A percentile compares a stretch with the other conserved stretches of the same genome.
Conservation (phyloP, 106 monocot genomes). For the Ottelia alismoides region DNA sequence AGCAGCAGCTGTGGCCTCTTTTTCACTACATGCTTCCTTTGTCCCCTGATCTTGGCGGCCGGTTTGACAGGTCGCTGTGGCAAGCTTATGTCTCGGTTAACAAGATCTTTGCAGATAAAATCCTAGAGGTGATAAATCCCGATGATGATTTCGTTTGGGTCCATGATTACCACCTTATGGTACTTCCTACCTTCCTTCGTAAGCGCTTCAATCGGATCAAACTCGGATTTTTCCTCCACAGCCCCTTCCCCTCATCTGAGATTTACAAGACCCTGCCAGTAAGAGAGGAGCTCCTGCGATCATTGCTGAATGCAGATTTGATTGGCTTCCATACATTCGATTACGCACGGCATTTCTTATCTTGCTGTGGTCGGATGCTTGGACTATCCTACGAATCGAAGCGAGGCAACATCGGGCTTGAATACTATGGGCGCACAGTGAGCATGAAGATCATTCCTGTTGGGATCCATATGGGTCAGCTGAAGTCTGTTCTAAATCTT, state of each 20-base stretch:
- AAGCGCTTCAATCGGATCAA: constrained; percentile 1
- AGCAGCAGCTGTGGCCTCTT: constrained; percentile 6
- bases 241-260: constrained; percentile 8
- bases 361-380: constrained; percentile 9
- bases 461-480: constrained; percentile 5
- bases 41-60: background rate
- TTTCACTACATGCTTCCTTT: constrained; percentile 4
- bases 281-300: constrained; percentile 1
- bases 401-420: constrained; percentile 4
- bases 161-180: constrained; percentile 8
- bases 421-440: constrained; percentile 3
- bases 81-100: constrained; percentile 3
- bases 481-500: background rate
- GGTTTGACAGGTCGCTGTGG: constrained; percentile 2
- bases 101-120: constrained; percentile 2
- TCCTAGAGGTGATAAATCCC: background rate
- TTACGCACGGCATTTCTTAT: constrained; percentile 4
- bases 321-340: constrained; percentile 6
- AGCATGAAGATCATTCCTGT: constrained; percentile 6
- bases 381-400: constrained; percentile 5
- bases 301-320: constrained; percentile 1
- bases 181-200: constrained; percentile 5
- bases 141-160: constrained; percentile 9
- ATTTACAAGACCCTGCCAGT: constrained; percentile 6
- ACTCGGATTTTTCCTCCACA: constrained; percentile 7